Evolutionary conservation across 345 rosid species (phyloP).

Genomic region (Salix koriyanagi): DNA sequence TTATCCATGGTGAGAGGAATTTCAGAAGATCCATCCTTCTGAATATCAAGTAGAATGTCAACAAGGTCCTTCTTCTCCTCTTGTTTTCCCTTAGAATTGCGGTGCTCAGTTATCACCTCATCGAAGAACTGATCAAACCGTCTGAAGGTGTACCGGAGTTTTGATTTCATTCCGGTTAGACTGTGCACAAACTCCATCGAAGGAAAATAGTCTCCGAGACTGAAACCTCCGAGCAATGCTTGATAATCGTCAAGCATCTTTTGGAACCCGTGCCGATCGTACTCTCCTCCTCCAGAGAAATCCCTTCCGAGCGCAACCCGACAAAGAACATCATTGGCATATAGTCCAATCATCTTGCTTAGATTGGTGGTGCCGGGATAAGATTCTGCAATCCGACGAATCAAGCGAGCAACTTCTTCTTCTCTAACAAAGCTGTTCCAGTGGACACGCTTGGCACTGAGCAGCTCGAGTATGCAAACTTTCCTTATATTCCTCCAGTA

Average conservation of each 20-base stretch:
- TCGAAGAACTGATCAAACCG: conserved; percentile 23
- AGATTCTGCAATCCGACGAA: conserved; percentile 8
- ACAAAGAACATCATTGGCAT: conserved; percentile 21
- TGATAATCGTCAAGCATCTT: conserved; percentile 43
- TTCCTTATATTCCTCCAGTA: conserved; percentile 27
- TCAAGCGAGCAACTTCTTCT: conserved; percentile 19
- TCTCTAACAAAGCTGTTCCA: conserved; percentile 11
- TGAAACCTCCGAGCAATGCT: conserved; percentile 24
- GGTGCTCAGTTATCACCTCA: conserved; percentile 15
- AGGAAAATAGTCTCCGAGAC: conserved; percentile 24
- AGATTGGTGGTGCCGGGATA: conserved; percentile 12
- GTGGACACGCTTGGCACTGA: conserved; percentile 18
- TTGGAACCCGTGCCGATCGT: conserved; percentile 38
- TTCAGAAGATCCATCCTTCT: conserved; percentile 13
- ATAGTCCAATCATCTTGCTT: conserved; percentile 15
- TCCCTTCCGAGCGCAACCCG: conserved; percentile 17
- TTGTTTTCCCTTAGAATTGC: neutral
- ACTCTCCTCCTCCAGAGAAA: conserved; percentile 24
- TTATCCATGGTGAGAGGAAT: conserved; percentile 15
- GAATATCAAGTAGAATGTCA: conserved; percentile 18
- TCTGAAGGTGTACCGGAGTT: conserved; percentile 5
- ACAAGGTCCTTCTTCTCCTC: conserved; percentile 20
- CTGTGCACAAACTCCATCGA: conserved; percentile 22
- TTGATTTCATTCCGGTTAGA: conserved; percentile 19
- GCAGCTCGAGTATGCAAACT: conserved; percentile 20